Base-by-base conservation (phyloP, 2,329 filamentous ascomycete genomes). In the Exophiala mesophila region DNA sequence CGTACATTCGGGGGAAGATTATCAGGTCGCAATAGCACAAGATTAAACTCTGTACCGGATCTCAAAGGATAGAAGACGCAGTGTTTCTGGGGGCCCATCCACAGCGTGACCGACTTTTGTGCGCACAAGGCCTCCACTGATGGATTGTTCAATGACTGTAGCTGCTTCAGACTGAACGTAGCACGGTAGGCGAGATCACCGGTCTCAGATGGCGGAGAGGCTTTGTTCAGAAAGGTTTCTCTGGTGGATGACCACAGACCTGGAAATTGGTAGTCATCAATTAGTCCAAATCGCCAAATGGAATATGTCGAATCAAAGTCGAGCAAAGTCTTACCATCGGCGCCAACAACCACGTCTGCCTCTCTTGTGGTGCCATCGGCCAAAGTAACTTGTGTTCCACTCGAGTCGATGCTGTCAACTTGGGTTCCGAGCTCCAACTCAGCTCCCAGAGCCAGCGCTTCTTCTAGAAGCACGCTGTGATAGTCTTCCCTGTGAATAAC, bases 11-110 rank as follows among this genome's bases (percentile, higher is more conserved):
- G 59, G 0, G 78, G 77, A 0, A 83, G 58, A 50, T 81, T 72
- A 55, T 85, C 82, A 0, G 82, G 82, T 7, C 77, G 73, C 1
- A 84, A 62, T 2, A 85, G 62, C 0, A 85, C 82, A 3, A 86
- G 69, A 44, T 85, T 85, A 50, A 76, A 82, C 66, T 79, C 72
- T 0, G 64, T 63, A 0, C 79, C 78, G 0, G 66, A 70, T 1
- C 77, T 69, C 37, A 85, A 56, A 1, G 77, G 77, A 58, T 85
- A 85, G 0, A 71, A 74, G 0, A 84, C 77, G 0, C 71, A 77
- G 54, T 85, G 80, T 2, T 74, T 68, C 1, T 68, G 67, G 0
- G 80, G 77, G 0, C 82, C 82, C 6, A 80, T 66, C 82, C 81
- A 85, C 5, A 49, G 3, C 10, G 28, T 40, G 3, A 43, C 36